Evolutionary conservation across 2,329 filamentous ascomycete genomes (phyloP), one percentile per base, ranked within the genome.

Genomic region (Nakataea oryzae): DNA sequence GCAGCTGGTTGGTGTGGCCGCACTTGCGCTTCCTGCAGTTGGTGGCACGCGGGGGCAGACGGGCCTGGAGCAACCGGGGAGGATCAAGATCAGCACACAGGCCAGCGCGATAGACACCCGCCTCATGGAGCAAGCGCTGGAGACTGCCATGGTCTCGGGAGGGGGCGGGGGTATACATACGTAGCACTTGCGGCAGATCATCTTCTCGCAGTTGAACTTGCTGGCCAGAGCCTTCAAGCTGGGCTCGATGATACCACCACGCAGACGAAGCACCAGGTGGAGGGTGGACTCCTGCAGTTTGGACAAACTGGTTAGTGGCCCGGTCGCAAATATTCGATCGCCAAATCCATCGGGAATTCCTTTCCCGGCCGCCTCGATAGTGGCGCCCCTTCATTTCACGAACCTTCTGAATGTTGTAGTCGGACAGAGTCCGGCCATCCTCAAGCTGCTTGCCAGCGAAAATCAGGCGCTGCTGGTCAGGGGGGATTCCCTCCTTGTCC

Each of bases 161-260:
- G 55, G 59, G 28, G 34, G 34, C 32, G 56, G 60, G 21, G 59
- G 64, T 58, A n/a, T 63, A 87, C 89, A 73, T 88, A 95, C 91
- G 82, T 97, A 97, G 90, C 95, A 99, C 90, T 99, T 97, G 86
- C 95, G 93, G 91, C 95, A 97, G 82, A 97, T 96, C 89, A 93
- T 93, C 89, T 97, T 97, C 72, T 97, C 95, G 90, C 93, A 97
- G 89, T 99, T 97, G 88, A 96, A 97, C 87, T 97, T 97, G 85
- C 89, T 93, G 76, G 93, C 93, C 69, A 97, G 88, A 71, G 91
- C 93, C 89, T 97, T 97, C 74, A 97, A 88, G 74, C 93, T 97
- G 74, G 95, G 95, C 87, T 97, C 93, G 75, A 96, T 97, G 85
- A 97, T 93, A 86, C 93, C 93, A 86, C 93, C 93, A 86, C 93